A percentile compares a stretch with the other conserved stretches of the same genome.
Evolutionary conservation across 805 yeast species (phyloP).

Genomic region (Grigorovia humatica): DNA sequence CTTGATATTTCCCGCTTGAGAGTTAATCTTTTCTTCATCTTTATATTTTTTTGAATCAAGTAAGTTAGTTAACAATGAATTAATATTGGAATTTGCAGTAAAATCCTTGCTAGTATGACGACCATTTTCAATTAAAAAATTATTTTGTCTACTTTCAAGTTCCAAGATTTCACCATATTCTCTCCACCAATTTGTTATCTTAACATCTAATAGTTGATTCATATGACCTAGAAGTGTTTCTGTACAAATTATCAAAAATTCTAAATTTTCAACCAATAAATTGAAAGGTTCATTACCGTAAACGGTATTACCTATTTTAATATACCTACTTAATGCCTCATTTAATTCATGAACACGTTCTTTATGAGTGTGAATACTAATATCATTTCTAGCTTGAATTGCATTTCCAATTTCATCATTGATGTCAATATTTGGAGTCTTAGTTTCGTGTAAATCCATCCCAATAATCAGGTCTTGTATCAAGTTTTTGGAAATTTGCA

Average conservation of each 20-base stretch:
- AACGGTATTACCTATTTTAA: background rate
- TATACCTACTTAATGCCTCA: background rate
- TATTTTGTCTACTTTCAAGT: conserved; percentile 25
- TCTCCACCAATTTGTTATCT: conserved; percentile 38
- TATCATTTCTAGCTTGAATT: background rate
- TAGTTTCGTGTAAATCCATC: background rate
- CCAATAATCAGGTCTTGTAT: background rate
- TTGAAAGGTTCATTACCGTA: background rate
- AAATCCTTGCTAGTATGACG: conserved; percentile 1
- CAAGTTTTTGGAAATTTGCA: conserved; percentile 5
- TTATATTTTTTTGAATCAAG: conserved; percentile 44
- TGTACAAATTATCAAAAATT: conserved; percentile 14
- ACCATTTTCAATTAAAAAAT: conserved; percentile 18
- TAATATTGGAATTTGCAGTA: background rate
- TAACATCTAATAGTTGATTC: conserved; percentile 25
- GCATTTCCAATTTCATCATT: background rate
- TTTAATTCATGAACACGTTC: background rate
- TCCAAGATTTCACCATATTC: conserved; percentile 33
- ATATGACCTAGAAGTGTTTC: conserved; percentile 22
- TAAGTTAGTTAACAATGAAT: conserved; percentile 21
- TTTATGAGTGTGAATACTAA: background rate
- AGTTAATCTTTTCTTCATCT: conserved; percentile 35
- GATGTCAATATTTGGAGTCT: background rate
- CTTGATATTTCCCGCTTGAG: conserved; percentile 33
- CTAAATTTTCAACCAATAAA: background rate